phyloP scores from a whole-genome alignment of 768 basidiomycete species.

The Rhodotorula toruloides region DNA sequence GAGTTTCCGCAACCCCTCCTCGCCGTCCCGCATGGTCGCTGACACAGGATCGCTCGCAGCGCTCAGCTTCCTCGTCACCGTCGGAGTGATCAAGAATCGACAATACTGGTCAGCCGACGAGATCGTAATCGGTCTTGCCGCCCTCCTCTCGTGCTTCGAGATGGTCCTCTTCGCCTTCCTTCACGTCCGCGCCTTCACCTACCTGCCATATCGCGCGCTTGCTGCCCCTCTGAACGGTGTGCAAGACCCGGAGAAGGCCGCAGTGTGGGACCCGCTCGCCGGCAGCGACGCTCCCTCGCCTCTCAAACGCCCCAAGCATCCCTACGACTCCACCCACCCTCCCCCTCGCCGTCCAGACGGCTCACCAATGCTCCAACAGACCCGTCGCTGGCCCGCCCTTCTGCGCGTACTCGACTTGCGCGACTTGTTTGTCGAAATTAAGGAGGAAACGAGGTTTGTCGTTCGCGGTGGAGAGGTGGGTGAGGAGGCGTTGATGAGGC shows the following conservation, averaged over 20 bases:
- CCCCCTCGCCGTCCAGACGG: neutral
- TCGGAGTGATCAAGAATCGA: slow-evolving; percentile 59
- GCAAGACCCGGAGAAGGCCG: neutral
- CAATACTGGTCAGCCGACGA: slow-evolving; percentile 59
- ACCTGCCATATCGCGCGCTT: slow-evolving; percentile 56
- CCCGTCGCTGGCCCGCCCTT: slow-evolving; percentile 14
- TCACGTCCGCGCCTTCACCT: slow-evolving; percentile 68
- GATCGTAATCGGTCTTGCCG: slow-evolving; percentile 66
- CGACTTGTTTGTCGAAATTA: slow-evolving; percentile 17
- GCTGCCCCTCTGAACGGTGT: slow-evolving; percentile 4
- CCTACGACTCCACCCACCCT: no score
- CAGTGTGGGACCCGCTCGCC: neutral
- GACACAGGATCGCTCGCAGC: no score
- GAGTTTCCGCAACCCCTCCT: no score
- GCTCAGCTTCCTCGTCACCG: slow-evolving; percentile 56
- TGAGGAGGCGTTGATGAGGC: slow-evolving; percentile 7
- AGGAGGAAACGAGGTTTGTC: slow-evolving; percentile 15
- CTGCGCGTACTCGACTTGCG: slow-evolving; percentile 4
- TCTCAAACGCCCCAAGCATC: slow-evolving; percentile 5
- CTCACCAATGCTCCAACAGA: slow-evolving; percentile 6
- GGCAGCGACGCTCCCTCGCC: neutral
- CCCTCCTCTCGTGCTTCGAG: slow-evolving; percentile 65
- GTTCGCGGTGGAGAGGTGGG: slow-evolving; percentile 8
- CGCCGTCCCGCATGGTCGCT: no score
- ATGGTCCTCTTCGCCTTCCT: slow-evolving; percentile 61